phyloP scores from a whole-genome alignment of 208 protist genomes.

The Angomonas ambiguus region DNA sequence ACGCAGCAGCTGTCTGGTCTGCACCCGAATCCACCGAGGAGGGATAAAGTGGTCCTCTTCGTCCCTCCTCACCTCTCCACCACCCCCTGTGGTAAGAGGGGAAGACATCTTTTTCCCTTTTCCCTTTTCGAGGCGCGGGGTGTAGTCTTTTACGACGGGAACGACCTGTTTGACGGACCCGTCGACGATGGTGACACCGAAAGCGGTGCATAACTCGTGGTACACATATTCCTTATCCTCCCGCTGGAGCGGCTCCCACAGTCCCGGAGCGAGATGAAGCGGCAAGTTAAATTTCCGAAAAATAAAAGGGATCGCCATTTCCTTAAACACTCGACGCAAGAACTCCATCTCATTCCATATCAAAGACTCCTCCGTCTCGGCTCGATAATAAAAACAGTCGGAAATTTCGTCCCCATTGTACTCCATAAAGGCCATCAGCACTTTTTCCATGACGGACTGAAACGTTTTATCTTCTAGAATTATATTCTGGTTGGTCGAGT shows the following conservation, averaged over 20 bases:
- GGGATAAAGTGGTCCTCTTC: not conserved
- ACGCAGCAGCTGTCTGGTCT: constrained; percentile 24
- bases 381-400: constrained; percentile 15
- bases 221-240: constrained; percentile 33
- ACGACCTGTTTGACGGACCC: constrained; percentile 16
- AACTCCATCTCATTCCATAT: constrained; percentile 25
- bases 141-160: constrained; percentile 29
- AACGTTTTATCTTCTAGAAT: constrained; percentile 13
- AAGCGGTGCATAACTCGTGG: constrained; percentile 23
- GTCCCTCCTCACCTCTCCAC: not conserved
- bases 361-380: constrained; percentile 5
- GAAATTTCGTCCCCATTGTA: constrained; percentile 32
- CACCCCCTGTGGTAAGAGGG: not conserved
- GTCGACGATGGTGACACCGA: constrained; percentile 25
- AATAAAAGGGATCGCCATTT: constrained; percentile 29
- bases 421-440: constrained; percentile 39
- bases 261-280: constrained; percentile 12
- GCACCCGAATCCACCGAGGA: constrained; percentile 29
- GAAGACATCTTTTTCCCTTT: not conserved
- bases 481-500: not conserved
- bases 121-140: too few species aligned
- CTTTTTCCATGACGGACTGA: constrained; percentile 22
- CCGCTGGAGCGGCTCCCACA: constrained; percentile 21
- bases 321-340: constrained; percentile 25
- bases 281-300: constrained; percentile 41